Evolutionary conservation across 345 rosid species (phyloP).

Genomic region (Lepidium didymum): DNA sequence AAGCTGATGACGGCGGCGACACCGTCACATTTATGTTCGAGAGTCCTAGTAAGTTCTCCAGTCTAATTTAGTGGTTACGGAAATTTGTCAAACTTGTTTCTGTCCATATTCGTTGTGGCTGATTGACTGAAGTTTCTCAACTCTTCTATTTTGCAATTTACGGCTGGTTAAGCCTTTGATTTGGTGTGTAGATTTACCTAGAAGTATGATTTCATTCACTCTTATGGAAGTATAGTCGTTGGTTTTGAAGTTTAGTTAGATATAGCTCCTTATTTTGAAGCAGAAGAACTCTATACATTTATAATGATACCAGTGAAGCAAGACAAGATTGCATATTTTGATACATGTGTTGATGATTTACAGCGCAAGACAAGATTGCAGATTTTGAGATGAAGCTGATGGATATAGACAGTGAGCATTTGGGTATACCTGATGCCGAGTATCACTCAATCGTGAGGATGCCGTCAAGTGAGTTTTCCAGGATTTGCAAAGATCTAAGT

Average conservation of each 20-base stretch:
- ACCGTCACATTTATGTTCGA: conserved; percentile 98
- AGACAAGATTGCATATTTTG: neutral
- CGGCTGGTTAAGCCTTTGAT: neutral
- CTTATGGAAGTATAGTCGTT: neutral
- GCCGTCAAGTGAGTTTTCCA: conserved; percentile 82
- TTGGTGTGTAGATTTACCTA: neutral
- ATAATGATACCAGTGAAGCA: neutral
- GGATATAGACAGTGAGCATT: conserved; percentile 97
- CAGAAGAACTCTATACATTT: neutral
- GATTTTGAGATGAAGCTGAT: conserved; percentile 97
- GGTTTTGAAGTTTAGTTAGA: neutral
- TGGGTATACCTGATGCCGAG: conserved; percentile 96
- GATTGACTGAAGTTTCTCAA: neutral
- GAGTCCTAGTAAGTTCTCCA: conserved; percentile 70
- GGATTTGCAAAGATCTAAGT: conserved; percentile 86
- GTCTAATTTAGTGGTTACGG: neutral
- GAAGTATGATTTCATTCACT: neutral
- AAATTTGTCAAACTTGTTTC: neutral
- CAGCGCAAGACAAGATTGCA: conserved; percentile 91
- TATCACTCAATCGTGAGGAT: conserved; percentile 88
- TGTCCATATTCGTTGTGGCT: neutral
- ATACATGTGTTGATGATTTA: neutral
- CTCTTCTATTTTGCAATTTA: neutral
- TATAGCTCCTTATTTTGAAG: neutral
- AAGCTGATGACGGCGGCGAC: conserved; percentile 94